Evolutionary conservation across 345 rosid genomes (phyloP), one percentile per base, ranked within the genome.

Genomic region (Hibiscus mutabilis): DNA sequence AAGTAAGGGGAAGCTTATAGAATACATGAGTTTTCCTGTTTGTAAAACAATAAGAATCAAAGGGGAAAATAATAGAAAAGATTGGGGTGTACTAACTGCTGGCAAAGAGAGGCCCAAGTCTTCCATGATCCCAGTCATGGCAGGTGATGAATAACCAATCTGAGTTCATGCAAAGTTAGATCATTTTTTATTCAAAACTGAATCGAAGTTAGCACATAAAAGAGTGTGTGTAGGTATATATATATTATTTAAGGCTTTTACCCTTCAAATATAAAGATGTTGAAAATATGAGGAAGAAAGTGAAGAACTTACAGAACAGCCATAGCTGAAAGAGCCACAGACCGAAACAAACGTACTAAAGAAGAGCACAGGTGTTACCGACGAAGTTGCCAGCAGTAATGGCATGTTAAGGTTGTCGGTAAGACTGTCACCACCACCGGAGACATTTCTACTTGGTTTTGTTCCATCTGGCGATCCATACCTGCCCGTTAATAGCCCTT

Each of bases 61-160:
- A 5, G n/a, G 44, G 15, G 0, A 15, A 18, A 70, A 64, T n/a
- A 3, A 15, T 15, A 6, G 15, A 62, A 24, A 27, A 4, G n/a
- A n/a, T n/a, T n/a, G n/a, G n/a, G n/a, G 19, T 42, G 19, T 35
- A 83, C 81, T 80, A 64, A 88, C 89, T 55, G 47, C 81, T 47
- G 89, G 83, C 13, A 81, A 31, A 22, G 97, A 85, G 47, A 93
- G 89, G 67, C 82, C 92, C 51, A 91, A 65, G 46, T 89, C 91
- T 68, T 84, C 80, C 75, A 69, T 77, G 73, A 90, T 90, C 46
- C 86, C 86, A 52, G 85, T 80, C 73, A 87, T 86, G 2, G 84
- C 93, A 0, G 93, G 88, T 10, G 93, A 85, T 8, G 93, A 80
- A 70, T 82, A 91, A 44, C 90, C 87, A 70, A 77, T 16, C 97